Evolutionary conservation across 202 grass and related monocot genomes (phyloP), one percentile per base, ranked within the genome.

Genomic region (Miscanthus sacchariflorus): DNA sequence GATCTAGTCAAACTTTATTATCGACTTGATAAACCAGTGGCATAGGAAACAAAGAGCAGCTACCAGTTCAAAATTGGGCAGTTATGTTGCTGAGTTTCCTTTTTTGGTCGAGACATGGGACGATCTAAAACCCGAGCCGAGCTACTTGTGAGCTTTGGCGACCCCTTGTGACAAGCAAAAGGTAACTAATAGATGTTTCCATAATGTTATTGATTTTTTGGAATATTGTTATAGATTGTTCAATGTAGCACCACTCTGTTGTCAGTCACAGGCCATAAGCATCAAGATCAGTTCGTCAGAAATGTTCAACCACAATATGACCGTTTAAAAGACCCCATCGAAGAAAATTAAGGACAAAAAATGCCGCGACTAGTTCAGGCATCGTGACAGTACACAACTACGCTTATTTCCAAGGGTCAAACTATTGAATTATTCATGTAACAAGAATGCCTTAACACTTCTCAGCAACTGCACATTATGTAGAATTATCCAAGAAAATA

Each of bases 1-100:
- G 54, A 7, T 59, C 19, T 59, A 59, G 54, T 59, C 54, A 54
- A 54, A 19, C 7, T 54, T 54, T 54, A 54, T 54, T 19, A 54
- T 80, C 72, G 52, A n/a, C 18, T 18, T 73, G 21, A 54, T 45
- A 69, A 85, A 35, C 9, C 39, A 33, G 43, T 33, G 35, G 42
- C 69, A 85, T 36, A 27, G 4, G 35, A 72, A 48, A 86, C 54
- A 21, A 72, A 78, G 14, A 78, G 67, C 84, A 73, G 43, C 19
- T 74, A 73, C 28, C 27, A 80, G 21, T 72, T 59, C 81, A 69
- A 46, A 74, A 83, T 74, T 68, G 18, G 44, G 48, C 11, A 78
- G 27, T 27, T 6, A 84, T 49, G 45, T 28, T 74, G 18, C 39
- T 52, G 4, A 17, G 42, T 25, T 42, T 28, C 36, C 9, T 44